Percentiles rank a stretch among this genome's conserved stretches.
Conservation (phyloP, 2,329 filamentous ascomycete genomes). For the Capronia coronata region DNA sequence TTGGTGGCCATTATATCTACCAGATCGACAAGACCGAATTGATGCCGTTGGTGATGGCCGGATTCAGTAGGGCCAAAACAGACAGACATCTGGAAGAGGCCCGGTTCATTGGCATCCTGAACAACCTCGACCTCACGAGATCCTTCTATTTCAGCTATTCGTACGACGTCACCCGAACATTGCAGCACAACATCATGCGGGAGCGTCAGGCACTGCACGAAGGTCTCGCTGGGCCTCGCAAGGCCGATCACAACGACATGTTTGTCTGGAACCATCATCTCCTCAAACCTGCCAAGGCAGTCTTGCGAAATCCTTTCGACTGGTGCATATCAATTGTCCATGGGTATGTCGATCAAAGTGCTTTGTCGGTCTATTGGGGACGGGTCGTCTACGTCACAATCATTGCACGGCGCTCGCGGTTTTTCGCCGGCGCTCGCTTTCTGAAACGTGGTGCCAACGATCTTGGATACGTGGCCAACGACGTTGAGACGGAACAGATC, state of each 20-base stretch:
- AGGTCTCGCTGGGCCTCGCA: constrained; percentile 53
- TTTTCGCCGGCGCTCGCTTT: constrained; percentile 90
- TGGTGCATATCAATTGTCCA: constrained; percentile 97
- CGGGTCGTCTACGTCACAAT: constrained; percentile 85
- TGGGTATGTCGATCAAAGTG: constrained; percentile 89
- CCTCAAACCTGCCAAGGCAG: constrained; percentile 63
- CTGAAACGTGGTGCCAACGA: constrained; percentile 94
- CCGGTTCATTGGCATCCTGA: constrained; percentile 79
- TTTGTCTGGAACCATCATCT: constrained; percentile 97
- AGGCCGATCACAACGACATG: constrained; percentile 78
- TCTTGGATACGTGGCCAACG: constrained; percentile 90
- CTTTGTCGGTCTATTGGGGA: constrained; percentile 71
- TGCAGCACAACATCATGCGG: constrained; percentile 84
- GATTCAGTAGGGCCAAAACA: constrained; percentile 60
- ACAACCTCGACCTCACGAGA: constrained; percentile 80
- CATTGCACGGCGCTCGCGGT: constrained; percentile 83
- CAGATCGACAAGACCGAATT: constrained; percentile 91
- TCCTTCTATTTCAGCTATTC: constrained; percentile 99
- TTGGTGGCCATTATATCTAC: constrained; percentile 93
- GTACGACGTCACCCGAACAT: constrained; percentile 85
- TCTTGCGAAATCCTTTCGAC: constrained; percentile 75
- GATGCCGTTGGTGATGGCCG: constrained; percentile 71
- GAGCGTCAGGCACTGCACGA: constrained; percentile 66
- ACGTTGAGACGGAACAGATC: constrained; percentile 98
- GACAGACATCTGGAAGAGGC: constrained; percentile 84